Evolutionary conservation across 768 basidiomycete species (phyloP).

Genomic region (Boletus edulis): DNA sequence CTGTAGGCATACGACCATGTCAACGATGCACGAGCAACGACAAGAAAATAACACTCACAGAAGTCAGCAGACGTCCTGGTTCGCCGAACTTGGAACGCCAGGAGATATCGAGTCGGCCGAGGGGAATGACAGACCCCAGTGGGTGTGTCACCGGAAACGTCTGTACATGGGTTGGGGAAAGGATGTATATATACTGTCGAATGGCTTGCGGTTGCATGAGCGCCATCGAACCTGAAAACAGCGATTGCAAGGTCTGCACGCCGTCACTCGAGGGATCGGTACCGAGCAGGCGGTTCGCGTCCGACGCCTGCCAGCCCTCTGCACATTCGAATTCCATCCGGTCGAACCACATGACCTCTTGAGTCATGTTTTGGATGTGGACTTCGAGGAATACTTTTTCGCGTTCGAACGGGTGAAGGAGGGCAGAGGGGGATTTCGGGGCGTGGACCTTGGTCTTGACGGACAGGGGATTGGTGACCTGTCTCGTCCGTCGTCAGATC

Average conservation of each 20-base stretch:
- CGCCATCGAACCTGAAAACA: conserved; percentile 63
- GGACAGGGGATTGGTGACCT: conserved; percentile 93
- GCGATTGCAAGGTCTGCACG: conserved; percentile 24
- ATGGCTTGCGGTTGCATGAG: conserved; percentile 83
- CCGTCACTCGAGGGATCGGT: neutral
- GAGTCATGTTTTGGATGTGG: conserved; percentile 86
- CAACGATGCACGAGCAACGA: neutral
- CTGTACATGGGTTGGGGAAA: conserved; percentile 50
- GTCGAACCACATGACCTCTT: conserved; percentile 74
- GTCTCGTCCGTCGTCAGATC: neutral
- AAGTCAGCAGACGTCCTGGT: conserved; percentile 83
- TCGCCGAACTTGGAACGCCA: conserved; percentile 88
- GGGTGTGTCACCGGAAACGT: conserved; percentile 46
- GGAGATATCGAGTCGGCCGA: conserved; percentile 85
- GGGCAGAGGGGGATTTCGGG: conserved; percentile 69
- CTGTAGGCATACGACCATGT: conserved; percentile 19
- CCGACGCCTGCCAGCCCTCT: conserved; percentile 60
- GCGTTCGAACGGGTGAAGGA: conserved; percentile 60
- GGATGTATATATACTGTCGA: conserved; percentile 85
- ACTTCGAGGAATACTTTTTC: conserved; percentile 90
- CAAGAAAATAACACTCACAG: conserved; percentile 38
- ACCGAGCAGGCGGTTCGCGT: conserved; percentile 44
- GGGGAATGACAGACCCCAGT: conserved; percentile 71
- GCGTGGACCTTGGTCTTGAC: conserved; percentile 93
- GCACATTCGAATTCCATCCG: conserved; percentile 76